Evolutionary conservation across 805 yeast genomes (phyloP), one percentile per base, ranked within the genome.

Genomic region (Schwanniomyces vanrijiae): DNA sequence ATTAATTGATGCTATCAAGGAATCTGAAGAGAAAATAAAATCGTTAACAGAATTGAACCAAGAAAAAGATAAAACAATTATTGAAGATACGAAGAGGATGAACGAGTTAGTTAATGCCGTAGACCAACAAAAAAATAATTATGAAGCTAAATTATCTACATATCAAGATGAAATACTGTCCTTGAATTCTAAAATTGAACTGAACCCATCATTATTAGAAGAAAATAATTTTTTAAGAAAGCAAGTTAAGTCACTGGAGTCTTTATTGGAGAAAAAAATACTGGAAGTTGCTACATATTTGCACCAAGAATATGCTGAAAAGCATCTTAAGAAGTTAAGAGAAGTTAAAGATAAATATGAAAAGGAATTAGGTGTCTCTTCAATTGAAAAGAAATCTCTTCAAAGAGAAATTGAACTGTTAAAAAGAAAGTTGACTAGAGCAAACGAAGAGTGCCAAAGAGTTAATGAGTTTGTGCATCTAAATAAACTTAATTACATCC

Each of bases 281-380:
- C 81, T 82, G 51, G 78, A 81, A 51, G 65, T 87, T 40, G 88
- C 91, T 0, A 84, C 82, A 49, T 88, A 84, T 54, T 68, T 88
- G 9, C 87, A 87, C 57, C 73, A 79, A 33, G 90, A 85, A 59
- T 88, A 88, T 58, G 80, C 89, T 2, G 82, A 84, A 42, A 88
- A 88, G 59, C 95, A 88, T 58, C 88, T 84, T 51, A 78, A 80
- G 44, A 88, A 88, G 62, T 86, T 88, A 7, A 75, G 76, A 11
- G 77, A 81, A 26, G 67, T 84, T 56, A 84, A 62, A 46, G 51
- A 52, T 20, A 56, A 53, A 31, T 65, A 54, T 45, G 65, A 62
- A 34, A 42, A 50, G 24, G 50, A 78, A 73, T 56, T 68, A 72
- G 50, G 73, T 66, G 73, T 68, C 47, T 59, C 73, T 20, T 65